These are phyloP conservation scores for Trebouxia gelatinosa DNA, from an alignment of 163 green algal genomes.

Conservation along the genomic window DNA sequence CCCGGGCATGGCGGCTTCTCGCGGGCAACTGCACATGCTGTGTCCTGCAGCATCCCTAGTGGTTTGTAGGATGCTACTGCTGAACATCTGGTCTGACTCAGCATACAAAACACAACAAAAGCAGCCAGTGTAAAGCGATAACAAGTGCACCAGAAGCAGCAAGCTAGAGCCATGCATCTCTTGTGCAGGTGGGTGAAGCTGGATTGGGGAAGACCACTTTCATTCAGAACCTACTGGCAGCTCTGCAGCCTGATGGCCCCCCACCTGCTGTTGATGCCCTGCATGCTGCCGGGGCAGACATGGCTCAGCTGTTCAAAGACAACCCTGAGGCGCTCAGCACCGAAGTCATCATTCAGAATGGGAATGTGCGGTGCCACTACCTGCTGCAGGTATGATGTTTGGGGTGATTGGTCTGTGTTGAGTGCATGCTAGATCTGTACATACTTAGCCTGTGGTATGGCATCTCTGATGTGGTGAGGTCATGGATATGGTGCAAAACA, in stretches of 20 bases:
- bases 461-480: too few species aligned
- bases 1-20: too few species aligned
- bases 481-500: too few species aligned
- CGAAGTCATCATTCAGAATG: slow-evolving; percentile 10
- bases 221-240: slow-evolving; percentile 54
- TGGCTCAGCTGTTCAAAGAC: not conserved
- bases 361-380: not conserved
- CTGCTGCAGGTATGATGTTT: slow-evolving; percentile 2
- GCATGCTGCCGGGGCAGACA: not conserved
- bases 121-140: not conserved
- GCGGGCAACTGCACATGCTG: too few species aligned
- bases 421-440: too few species aligned
- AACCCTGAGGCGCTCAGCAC: slow-evolving; percentile 4
- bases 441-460: too few species aligned
- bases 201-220: slow-evolving; percentile 53
- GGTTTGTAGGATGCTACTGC: not conserved
- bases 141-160: not conserved
- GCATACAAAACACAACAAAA: not conserved
- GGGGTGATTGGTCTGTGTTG: too few species aligned
- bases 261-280: too few species aligned
- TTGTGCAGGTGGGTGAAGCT: slow-evolving; percentile 9
- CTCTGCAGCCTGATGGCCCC: slow-evolving; percentile 35
- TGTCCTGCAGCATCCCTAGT: too few species aligned
- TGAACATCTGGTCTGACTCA: not conserved
- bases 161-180: not conserved